phyloP scores from a whole-genome alignment of 768 basidiomycete genomes.

The Antrodiella citrinella region DNA sequence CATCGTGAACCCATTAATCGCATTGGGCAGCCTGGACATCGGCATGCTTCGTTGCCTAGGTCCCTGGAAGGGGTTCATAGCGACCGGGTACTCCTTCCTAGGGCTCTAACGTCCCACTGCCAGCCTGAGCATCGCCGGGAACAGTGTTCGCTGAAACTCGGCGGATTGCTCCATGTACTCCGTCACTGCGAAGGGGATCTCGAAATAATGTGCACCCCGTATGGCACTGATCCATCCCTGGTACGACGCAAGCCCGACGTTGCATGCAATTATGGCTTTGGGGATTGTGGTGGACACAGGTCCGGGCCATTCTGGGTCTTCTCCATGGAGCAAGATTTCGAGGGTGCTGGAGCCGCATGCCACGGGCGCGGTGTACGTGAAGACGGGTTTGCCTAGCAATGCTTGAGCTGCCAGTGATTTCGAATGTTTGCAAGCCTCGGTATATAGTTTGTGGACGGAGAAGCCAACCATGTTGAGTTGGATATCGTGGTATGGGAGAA shows the following conservation, averaged over 20 bases:
- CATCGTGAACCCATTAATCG: slow-evolving; percentile 7
- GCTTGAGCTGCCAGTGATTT: slow-evolving; percentile 22
- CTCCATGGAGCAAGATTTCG: slow-evolving; percentile 26
- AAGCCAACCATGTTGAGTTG: slow-evolving; percentile 34
- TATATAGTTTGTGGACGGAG: slow-evolving; percentile 23
- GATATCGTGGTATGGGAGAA: slow-evolving; percentile 37
- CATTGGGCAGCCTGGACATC: slow-evolving; percentile 4
- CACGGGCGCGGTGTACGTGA: slow-evolving; percentile 28
- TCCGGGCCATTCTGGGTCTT: slow-evolving; percentile 11
- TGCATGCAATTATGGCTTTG: slow-evolving; percentile 34
- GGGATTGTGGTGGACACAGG: slow-evolving; percentile 15
- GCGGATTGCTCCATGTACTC: slow-evolving; percentile 10
- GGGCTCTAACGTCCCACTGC: no score
- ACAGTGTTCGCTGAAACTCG: background rate
- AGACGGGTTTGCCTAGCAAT: slow-evolving; percentile 19
- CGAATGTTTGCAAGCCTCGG: slow-evolving; percentile 23
- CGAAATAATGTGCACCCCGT: background rate
- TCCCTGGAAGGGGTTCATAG: slow-evolving; percentile 8
- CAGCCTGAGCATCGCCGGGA: background rate
- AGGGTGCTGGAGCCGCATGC: slow-evolving; percentile 31
- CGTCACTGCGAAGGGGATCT: slow-evolving; percentile 11
- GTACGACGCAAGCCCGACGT: slow-evolving; percentile 32
- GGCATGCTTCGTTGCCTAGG: slow-evolving; percentile 8
- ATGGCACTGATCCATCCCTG: slow-evolving; percentile 30
- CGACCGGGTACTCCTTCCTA: background rate